phyloP scores from a whole-genome alignment of 139 green algal genomes.

The Chlamydomonas incerta region DNA sequence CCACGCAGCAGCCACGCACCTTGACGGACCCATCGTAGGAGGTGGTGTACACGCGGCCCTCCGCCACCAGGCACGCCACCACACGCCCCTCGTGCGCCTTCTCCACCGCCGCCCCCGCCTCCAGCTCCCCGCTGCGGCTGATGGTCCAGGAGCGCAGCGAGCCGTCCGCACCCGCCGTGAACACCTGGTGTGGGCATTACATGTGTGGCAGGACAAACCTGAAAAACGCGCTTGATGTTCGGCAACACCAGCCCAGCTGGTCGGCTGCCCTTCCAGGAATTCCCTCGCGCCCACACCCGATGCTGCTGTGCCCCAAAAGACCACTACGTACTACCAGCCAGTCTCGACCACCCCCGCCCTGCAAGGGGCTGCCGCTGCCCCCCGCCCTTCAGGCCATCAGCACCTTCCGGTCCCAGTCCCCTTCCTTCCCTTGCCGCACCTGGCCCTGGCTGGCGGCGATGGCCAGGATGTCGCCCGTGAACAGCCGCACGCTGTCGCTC shows the following conservation, averaged over 20 bases:
- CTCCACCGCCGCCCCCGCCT: slow-evolving; percentile 41
- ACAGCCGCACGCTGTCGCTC: slow-evolving; percentile 56
- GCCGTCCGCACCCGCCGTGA: slow-evolving; percentile 64
- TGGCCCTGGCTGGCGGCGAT: slow-evolving; percentile 55
- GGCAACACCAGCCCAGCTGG: too few relatives aligned
- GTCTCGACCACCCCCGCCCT: too few relatives aligned
- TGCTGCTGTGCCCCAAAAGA: too few relatives aligned
- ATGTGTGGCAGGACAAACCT: too few relatives aligned
- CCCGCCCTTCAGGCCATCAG: background rate
- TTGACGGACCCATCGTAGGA: slow-evolving; percentile 78
- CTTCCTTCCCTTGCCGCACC: slow-evolving; percentile 41
- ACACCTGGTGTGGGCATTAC: background rate
- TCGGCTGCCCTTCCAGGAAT: too few relatives aligned
- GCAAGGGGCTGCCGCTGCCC: too few relatives aligned
- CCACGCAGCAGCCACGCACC: background rate
- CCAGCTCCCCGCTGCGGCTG: slow-evolving; percentile 66
- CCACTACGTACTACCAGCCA: too few relatives aligned
- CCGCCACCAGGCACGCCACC: slow-evolving; percentile 47
- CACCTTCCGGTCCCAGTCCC: too few relatives aligned
- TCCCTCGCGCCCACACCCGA: too few relatives aligned
- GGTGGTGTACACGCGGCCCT: slow-evolving; percentile 67
- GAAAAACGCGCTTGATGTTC: too few relatives aligned
- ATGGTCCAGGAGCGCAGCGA: slow-evolving; percentile 68
- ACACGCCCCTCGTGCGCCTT: slow-evolving; percentile 80
- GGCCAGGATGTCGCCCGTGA: slow-evolving; percentile 80